Evolutionary conservation across 2,329 filamentous ascomycete species (phyloP), one percentile per base, ranked within the genome.

Genomic region (Aspergillus viridinutans): DNA sequence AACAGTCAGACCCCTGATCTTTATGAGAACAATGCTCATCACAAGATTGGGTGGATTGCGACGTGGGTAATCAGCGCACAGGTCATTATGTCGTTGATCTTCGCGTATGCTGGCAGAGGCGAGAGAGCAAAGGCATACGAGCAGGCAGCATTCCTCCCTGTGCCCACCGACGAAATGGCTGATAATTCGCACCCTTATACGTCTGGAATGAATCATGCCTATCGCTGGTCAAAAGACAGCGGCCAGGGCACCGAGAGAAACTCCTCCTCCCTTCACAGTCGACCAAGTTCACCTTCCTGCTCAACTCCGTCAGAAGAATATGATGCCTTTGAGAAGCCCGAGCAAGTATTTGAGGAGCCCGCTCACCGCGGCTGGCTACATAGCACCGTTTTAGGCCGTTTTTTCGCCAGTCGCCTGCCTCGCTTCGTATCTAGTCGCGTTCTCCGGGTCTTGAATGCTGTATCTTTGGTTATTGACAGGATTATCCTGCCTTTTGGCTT

Each of bases 11-110:
- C 91, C 0, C 91, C 92, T 1, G 90, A 96, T 69, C 78, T 97
- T 23, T 97, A 96, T 71, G 86, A 86, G 32, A 87, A 89, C 69
- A 96, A 96, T 69, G 84, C 88, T n/a, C 92, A 97, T 72, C 87
- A 92, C 77, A 92, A 90, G 72, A 82, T 93, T 47, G 92, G 92
- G 54, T 97, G 93, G 93, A 80, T 90, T 45, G 81, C 88, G 29
- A 93, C 89, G 3, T 89, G 85, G 80, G 79, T 92, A 3, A 80
- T 89, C 10, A 81, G 80, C 53, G 85, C 82, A 0, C 93, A 96
- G 76, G 81, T 88, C 17, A 66, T 88, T 42, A 78, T 96, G 69
- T 84, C 85, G 50, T 70, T 91, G 54, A 75, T 90, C 49, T 85
- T 86, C 53, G 76, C 81, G 45, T 83, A 89, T 59, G 80, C 82